phyloP scores from a whole-genome alignment of 2,329 filamentous ascomycete species.

The Rhinocladiella similis region DNA sequence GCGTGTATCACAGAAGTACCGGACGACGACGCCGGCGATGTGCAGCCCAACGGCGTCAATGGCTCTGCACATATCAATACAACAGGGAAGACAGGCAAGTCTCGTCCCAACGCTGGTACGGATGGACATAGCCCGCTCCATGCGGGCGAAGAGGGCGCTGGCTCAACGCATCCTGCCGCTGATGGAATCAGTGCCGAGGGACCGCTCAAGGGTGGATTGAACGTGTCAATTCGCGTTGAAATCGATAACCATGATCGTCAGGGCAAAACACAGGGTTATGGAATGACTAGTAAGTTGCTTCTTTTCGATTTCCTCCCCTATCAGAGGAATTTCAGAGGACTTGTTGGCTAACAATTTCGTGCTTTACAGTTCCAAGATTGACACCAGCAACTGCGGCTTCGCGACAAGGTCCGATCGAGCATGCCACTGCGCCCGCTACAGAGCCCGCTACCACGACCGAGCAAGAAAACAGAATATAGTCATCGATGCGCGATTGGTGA shows the following conservation, averaged over 20 bases:
- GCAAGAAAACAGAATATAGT: no score
- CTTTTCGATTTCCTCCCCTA: no score
- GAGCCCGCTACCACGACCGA: no score
- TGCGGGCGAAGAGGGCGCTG: constrained; percentile 73
- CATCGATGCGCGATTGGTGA: no score
- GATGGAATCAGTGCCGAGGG: constrained; percentile 42
- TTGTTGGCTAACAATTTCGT: no score
- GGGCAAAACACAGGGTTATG: constrained; percentile 49
- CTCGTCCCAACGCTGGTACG: constrained; percentile 23
- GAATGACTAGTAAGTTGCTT: constrained; percentile 45
- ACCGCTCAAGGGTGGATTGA: constrained; percentile 43
- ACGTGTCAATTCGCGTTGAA: constrained; percentile 47
- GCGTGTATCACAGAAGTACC: constrained; percentile 60
- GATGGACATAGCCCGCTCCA: constrained; percentile 73
- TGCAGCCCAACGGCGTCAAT: constrained; percentile 29
- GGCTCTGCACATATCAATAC: constrained; percentile 11
- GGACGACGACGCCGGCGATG: constrained; percentile 18
- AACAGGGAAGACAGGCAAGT: constrained; percentile 24
- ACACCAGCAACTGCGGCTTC: no score
- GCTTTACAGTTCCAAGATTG: no score
- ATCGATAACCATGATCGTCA: constrained; percentile 44
- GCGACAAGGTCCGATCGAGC: no score
- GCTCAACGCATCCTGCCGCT: constrained; percentile 68
- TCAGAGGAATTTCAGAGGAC: no score
- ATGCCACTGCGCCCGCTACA: no score